A percentile compares a stretch with the other conserved stretches of the same genome.
phyloP scores from a whole-genome alignment of 2,329 filamentous ascomycete genomes.

The Diaporthe vexans region DNA sequence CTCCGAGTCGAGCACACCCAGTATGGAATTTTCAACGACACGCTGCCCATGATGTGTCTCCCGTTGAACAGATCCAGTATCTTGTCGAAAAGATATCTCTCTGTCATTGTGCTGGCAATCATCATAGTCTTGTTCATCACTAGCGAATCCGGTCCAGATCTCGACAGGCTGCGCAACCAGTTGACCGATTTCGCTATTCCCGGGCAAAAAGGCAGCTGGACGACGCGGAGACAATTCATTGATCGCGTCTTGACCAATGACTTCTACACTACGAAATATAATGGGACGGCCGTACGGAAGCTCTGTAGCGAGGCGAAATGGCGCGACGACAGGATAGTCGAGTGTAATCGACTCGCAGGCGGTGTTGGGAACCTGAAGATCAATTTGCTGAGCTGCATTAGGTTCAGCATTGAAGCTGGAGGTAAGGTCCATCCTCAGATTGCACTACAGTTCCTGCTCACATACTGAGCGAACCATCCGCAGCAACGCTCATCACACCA shows the following conservation, averaged over 20 bases:
- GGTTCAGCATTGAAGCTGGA: slow-evolving; percentile 38
- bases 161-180: background rate
- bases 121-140: slow-evolving; percentile 19
- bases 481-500: slow-evolving; percentile 36
- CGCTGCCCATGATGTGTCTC: slow-evolving; percentile 30
- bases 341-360: slow-evolving; percentile 38
- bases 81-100: slow-evolving; percentile 6
- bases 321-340: slow-evolving; percentile 36
- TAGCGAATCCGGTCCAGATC: background rate
- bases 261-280: slow-evolving; percentile 35
- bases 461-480: background rate
- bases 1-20: background rate
- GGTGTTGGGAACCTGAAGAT: slow-evolving; percentile 42
- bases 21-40: slow-evolving; percentile 1
- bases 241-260: slow-evolving; percentile 28
- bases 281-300: slow-evolving; percentile 32
- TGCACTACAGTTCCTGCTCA: background rate
- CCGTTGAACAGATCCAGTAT: background rate
- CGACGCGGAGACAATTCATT: slow-evolving; percentile 37
- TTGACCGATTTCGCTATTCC: background rate
- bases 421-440: background rate
- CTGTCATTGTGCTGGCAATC: background rate
- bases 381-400: slow-evolving; percentile 35
- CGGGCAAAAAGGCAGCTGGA: slow-evolving; percentile 17
- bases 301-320: slow-evolving; percentile 37